Evolutionary conservation across 1,139 yeast genomes (phyloP), one percentile per base, ranked within the genome.

Genomic region (Suhomyces panamericanus): DNA sequence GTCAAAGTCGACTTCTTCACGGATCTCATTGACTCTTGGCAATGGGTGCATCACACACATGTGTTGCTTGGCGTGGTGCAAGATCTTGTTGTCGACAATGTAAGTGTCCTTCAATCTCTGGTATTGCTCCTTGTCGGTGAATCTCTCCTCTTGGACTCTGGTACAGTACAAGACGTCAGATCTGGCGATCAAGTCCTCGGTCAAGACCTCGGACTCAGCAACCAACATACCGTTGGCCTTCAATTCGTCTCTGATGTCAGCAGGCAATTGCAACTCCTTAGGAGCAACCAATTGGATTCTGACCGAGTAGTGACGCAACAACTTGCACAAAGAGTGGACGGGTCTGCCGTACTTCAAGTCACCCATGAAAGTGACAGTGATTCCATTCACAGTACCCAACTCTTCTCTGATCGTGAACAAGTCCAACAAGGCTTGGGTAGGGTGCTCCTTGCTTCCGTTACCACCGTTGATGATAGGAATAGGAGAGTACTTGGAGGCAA

Each of bases 11-110:
- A 95, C 98, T 74, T 95, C 99, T 72, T 90, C 98, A 62, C 88
- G 86, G 58, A 95, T 91, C 74, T 95, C 99, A 59, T 83, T 86
- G 55, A 89, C 90, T 72, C 99, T 87, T 66, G 99, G 99, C 60
- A 95, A 81, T 67, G 99, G 99, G 68, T 95, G 99, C 96, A 95
- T 86, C 52, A 95, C 87, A 69, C 96, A 90, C 99, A 93, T 93
- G 72, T 93, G 97, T 69, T 89, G 90, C 75, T 95, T 95, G 58
- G 99, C 98, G 66, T 86, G 83, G 41, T 90, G 79, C 65, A 95
- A 79, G 53, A 93, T 87, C 72, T 80, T 85, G 80, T 93, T 91
- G 73, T 93, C 96, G 54, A 95, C 95, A 62, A 89, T 80, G 70
- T 90, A 95, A 27, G 88, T 78, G 66, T 93, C 96, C 80, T 90